Evolutionary conservation across 495 filamentous ascomycete species (phyloP).

Genomic region (Thozetella sp.): DNA sequence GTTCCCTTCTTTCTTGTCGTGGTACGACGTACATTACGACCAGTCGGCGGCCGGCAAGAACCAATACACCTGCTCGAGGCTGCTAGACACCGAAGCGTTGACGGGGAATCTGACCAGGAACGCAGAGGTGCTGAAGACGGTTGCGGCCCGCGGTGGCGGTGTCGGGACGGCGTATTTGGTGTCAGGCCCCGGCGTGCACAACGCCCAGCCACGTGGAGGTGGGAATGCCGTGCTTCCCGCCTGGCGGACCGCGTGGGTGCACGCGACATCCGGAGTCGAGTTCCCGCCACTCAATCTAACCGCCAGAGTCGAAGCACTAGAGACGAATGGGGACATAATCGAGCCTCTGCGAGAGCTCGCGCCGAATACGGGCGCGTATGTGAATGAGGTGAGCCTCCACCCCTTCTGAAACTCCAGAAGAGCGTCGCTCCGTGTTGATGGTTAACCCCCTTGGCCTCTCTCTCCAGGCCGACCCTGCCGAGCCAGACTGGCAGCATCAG

Average conservation of each 20-base stretch:
- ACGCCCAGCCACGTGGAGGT: constrained; percentile 40
- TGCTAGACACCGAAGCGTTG: constrained; percentile 33
- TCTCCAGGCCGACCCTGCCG: constrained; percentile 43
- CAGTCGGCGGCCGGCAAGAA: constrained; percentile 32
- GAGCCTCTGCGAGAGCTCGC: constrained; percentile 36
- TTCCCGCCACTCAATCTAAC: constrained; percentile 39
- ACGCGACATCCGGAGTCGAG: constrained; percentile 24
- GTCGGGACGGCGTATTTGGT: constrained; percentile 24
- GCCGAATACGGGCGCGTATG: constrained; percentile 35
- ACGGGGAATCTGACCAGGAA: constrained; percentile 19
- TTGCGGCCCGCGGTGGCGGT: neutral
- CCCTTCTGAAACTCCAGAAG: neutral
- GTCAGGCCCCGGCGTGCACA: constrained; percentile 30
- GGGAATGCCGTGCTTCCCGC: constrained; percentile 51
- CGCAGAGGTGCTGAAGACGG: constrained; percentile 21
- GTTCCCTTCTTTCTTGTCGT: constrained; percentile 46
- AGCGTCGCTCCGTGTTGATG: neutral
- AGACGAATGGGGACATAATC: constrained; percentile 41
- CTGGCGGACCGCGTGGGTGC: constrained; percentile 56
- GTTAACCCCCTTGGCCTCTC: neutral
- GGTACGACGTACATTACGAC: constrained; percentile 42
- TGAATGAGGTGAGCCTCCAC: constrained; percentile 36
- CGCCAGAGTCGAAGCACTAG: constrained; percentile 32
- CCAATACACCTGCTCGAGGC: constrained; percentile 35
- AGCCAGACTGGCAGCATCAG: constrained; percentile 46